These are phyloP conservation scores for Nakataea oryzae DNA, from an alignment of 2,329 filamentous ascomycete species.

Conservation along the genomic window DNA sequence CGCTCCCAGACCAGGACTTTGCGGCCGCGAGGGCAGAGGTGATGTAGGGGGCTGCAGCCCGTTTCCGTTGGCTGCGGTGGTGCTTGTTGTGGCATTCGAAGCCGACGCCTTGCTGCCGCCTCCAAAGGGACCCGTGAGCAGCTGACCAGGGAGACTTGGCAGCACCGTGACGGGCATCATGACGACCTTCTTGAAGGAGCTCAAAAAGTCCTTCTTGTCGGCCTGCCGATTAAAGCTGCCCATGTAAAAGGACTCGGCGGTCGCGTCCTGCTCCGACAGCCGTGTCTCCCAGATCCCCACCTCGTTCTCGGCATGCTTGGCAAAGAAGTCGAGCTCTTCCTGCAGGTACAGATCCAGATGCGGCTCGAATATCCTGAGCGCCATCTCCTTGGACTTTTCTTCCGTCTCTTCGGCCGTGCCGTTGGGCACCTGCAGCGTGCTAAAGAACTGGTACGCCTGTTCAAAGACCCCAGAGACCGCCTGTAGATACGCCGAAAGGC, in stretches of 20 bases:
- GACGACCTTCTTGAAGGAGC: conserved; percentile 94
- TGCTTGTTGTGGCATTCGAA: background rate
- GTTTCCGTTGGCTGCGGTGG: conserved; percentile 16
- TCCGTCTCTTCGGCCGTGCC: conserved; percentile 23
- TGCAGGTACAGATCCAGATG: conserved; percentile 90
- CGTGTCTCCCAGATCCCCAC: conserved; percentile 87
- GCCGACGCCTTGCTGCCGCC: conserved; percentile 4
- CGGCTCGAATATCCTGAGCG: conserved; percentile 72
- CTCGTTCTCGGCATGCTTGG: conserved; percentile 61
- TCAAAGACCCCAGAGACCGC: conserved; percentile 82
- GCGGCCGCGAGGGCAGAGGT: conserved; percentile 34
- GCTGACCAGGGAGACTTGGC: conserved; percentile 55
- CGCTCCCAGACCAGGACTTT: conserved; percentile 32
- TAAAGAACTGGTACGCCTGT: conserved; percentile 69
- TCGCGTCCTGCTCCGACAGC: conserved; percentile 80
- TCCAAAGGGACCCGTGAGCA: conserved; percentile 48
- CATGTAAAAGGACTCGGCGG: conserved; percentile 91
- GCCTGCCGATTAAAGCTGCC: conserved; percentile 87
- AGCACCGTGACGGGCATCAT: conserved; percentile 97
- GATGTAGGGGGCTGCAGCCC: conserved; percentile 17
- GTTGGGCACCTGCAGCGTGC: conserved; percentile 54
- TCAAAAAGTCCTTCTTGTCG: conserved; percentile 92
- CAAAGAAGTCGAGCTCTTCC: conserved; percentile 84
- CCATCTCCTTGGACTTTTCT: conserved; percentile 51
- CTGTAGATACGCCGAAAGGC: conserved; percentile 68